A percentile compares a stretch with the other conserved stretches of the same genome.
phyloP scores from a whole-genome alignment of 805 yeast genomes.

The Monosporozyma unispora region DNA sequence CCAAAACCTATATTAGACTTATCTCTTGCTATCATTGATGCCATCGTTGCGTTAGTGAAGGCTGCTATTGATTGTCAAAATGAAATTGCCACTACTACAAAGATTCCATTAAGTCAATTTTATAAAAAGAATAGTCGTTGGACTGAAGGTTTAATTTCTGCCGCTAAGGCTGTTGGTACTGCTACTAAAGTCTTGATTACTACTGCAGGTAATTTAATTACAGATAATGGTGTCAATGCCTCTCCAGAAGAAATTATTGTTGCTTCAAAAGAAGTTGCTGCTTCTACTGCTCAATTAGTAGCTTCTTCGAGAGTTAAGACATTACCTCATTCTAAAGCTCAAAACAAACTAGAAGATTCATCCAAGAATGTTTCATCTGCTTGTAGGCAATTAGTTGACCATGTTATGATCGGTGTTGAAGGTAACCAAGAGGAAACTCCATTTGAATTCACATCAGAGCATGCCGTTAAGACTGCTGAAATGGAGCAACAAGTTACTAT shows the following conservation, averaged over 20 bases:
- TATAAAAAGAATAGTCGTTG: conserved; percentile 83
- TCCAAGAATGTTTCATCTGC: conserved; percentile 65
- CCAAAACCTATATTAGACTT: conserved; percentile 71
- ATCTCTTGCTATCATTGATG: conserved; percentile 71
- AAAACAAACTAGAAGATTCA: conserved; percentile 61
- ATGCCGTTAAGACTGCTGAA: conserved; percentile 76
- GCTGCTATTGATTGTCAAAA: conserved; percentile 75
- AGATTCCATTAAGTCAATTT: conserved; percentile 36
- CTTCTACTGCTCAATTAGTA: conserved; percentile 85
- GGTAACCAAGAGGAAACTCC: conserved; percentile 31
- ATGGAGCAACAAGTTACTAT: conserved; percentile 94
- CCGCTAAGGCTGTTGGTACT: conserved; percentile 77
- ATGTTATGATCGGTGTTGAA: conserved; percentile 52
- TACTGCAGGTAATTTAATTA: conserved; percentile 79
- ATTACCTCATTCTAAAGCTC: conserved; percentile 63
- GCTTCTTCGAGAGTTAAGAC: conserved; percentile 88
- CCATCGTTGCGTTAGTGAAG: conserved; percentile 59
- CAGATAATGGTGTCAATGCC: conserved; percentile 30
- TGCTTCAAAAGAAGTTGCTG: conserved; percentile 85
- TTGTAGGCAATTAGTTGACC: conserved; percentile 60
- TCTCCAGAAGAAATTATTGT: conserved; percentile 79
- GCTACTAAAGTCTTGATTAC: conserved; percentile 74
- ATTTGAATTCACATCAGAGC: conserved; percentile 60
- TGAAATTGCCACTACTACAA: conserved; percentile 61
- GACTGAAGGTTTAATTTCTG: conserved; percentile 90